Conservation (phyloP, 306 rosid genomes). For the Hippophae rhamnoides region DNA sequence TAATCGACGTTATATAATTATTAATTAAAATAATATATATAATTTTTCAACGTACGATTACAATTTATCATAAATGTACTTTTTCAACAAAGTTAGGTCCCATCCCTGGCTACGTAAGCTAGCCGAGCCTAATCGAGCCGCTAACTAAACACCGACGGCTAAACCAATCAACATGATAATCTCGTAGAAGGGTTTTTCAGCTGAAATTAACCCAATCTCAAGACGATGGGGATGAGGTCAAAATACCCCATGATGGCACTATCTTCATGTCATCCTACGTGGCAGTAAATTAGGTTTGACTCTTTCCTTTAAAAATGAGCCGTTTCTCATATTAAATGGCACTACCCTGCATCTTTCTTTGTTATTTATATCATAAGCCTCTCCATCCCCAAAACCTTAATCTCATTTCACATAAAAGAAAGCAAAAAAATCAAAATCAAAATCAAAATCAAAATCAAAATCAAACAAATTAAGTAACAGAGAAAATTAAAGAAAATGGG, state of each 20-base stretch:
- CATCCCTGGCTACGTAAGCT: not conserved
- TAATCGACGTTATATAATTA: too few species aligned
- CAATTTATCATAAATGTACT: too few species aligned
- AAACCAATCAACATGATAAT: slow-evolving; percentile 1
- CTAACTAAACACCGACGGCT: slow-evolving; percentile 10
- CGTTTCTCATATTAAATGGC: too few species aligned
- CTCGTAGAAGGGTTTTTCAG: not conserved
- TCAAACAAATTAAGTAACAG: not conserved
- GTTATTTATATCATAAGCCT: slow-evolving; percentile 13
- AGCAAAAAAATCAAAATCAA: too few species aligned
- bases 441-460: not conserved
- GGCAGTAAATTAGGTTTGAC: slow-evolving; percentile 35
- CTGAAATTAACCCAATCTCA: slow-evolving; percentile 10
- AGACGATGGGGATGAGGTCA: slow-evolving; percentile 7
- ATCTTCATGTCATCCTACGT: slow-evolving; percentile 19
- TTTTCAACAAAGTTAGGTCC: too few species aligned
- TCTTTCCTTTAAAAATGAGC: slow-evolving; percentile 7
- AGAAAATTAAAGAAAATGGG: slow-evolving; percentile 35
- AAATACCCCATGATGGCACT: not conserved
- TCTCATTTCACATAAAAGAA: not conserved
- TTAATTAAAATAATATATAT: too few species aligned
- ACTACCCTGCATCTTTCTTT: not conserved
- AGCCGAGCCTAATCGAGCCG: slow-evolving; percentile 23
- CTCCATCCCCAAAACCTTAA: slow-evolving; percentile 5
- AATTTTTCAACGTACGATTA: too few species aligned